Evolutionary conservation across 2,329 filamentous ascomycete genomes (phyloP), one percentile per base, ranked within the genome.

Genomic region (Furcasterigmium furcatum): DNA sequence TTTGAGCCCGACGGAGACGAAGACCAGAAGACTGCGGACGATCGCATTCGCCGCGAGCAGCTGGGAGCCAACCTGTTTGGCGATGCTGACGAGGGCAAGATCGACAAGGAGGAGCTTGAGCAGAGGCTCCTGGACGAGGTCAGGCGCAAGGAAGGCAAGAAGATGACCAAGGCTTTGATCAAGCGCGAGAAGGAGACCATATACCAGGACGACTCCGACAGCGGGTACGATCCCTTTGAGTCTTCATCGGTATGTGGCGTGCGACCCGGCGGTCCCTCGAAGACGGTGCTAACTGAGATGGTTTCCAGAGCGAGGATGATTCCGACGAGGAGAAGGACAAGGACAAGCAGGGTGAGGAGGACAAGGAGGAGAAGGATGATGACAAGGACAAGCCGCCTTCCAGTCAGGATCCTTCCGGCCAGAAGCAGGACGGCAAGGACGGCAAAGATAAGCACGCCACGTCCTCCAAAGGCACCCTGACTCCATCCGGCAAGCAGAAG

Each of bases 121-220:
- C 68, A 85, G 55, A 70, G 80, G 55, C 80, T 83, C 58, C 85
- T 88, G 54, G 84, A 85, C 53, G 77, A 88, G 47, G 76, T 82
- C 49, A 73, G 82, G 50, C 87, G 84, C 62, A 80, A 82, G 51
- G 77, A 87, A 46, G 87, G 90, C 50, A 95, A 92, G 64, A 75
- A 80, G 38, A 78, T 91, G 5, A 84, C 87, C 47, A 95, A 95
- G 66, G 84, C 87, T 10, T 75, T 97, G 10, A 84, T 86, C 55
- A 92, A 88, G 67, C 80, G 88, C 43, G 94, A 96, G 66, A 87
- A 89, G 64, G 88, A 95, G 55, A 85, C 83, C 53, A 87, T 94
- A 51, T 96, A 96, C 59, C 88, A 88, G 57, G 87, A 83, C 53
- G 88, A 89, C 38, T 43, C 41, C n/a, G 62, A 74, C 16, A 74